phyloP scores from a whole-genome alignment of 345 rosid genomes.

The Crucihimalaya himalaica region DNA sequence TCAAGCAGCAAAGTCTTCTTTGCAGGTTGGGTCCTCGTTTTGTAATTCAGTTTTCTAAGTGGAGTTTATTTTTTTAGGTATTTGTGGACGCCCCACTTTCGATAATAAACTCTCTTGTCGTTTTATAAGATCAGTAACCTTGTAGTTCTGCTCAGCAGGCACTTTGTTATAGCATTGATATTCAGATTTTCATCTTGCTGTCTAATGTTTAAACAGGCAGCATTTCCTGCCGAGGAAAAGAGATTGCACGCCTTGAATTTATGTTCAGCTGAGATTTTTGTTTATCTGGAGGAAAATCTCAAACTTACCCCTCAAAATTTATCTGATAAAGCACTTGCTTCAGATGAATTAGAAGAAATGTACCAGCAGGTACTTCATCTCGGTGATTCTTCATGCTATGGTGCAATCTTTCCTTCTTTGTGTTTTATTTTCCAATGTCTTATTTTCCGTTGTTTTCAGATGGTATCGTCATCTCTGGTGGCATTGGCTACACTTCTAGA shows the following conservation, averaged over 20 bases:
- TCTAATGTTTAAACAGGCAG: slow-evolving; percentile 61
- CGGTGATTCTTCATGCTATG: slow-evolving; percentile 5
- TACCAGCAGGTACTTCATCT: slow-evolving; percentile 73
- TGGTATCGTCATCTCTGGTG: slow-evolving; percentile 76
- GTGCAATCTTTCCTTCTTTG: slow-evolving; percentile 23
- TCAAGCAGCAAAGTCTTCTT: slow-evolving; percentile 79
- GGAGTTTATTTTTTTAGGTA: neutral
- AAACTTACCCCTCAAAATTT: slow-evolving; percentile 76
- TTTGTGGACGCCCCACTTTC: slow-evolving; percentile 25
- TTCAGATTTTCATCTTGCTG: slow-evolving; percentile 31
- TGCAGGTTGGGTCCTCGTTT: slow-evolving; percentile 61
- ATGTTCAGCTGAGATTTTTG: slow-evolving; percentile 67
- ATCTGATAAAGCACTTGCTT: slow-evolving; percentile 81
- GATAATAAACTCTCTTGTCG: neutral
- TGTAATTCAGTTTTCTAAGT: slow-evolving; percentile 17
- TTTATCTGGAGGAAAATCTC: slow-evolving; percentile 91
- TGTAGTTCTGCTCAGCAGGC: slow-evolving; percentile 7
- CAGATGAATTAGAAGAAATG: slow-evolving; percentile 91
- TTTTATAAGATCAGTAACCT: slow-evolving; percentile 19
- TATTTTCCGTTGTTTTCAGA: slow-evolving; percentile 53
- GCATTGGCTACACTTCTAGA: slow-evolving; percentile 89
- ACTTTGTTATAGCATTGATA: slow-evolving; percentile 16
- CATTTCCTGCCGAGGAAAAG: slow-evolving; percentile 91
- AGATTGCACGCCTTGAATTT: slow-evolving; percentile 85
- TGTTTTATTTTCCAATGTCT: slow-evolving; percentile 18